Evolutionary conservation across 192 early-diverging fungal genomes (phyloP), one percentile per base, ranked within the genome.

Genomic region (Dispira parvispora): DNA sequence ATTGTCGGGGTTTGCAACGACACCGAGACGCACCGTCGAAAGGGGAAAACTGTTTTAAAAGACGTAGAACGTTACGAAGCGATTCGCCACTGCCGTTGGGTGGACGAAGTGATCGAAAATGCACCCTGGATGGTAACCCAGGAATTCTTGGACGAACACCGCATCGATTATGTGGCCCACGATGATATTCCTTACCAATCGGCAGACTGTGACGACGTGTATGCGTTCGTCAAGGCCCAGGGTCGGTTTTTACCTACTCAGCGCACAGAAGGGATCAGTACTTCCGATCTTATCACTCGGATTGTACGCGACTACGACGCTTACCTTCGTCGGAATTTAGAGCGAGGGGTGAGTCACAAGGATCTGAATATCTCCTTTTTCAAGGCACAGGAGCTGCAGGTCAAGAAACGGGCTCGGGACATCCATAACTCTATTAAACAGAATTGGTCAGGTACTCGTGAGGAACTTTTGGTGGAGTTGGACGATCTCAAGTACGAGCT

Each of bases 221-320:
- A 90, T 64, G 78, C 77, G 1, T 88, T 88, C 70, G 84, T 90
- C 52, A 90, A 90, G 71, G 77, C 74, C 4, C 84, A 85, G 66
- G 88, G 75, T 56, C 75, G 75, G 43, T 77, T 77, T 54, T 56
- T 77, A 62, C 75, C 75, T 9, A 88, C 82, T 0, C 73, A 84
- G 69, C 80, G 88, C 57, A 88, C 88, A n/a, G 88, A 87, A 44
- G 87, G 87, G 47, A 75, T 88, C 0, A 87, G 85, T 16, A 90
- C 88, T 0, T 88, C 85, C 0, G 88, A 90, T 60, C 65, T 90
- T 38, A 90, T 90, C 62, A 90, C 87, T 3, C 81, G 88, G 13
- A 90, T 90, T 65, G 84, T 90, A 18, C 78, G 82, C 54, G 87
- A 90, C 65, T 90, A 90, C 68, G 88, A 90, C 73, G 74, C 82